Evolutionary conservation across 2,329 filamentous ascomycete species (phyloP).

Genomic region (Epicoccum nigrum): DNA sequence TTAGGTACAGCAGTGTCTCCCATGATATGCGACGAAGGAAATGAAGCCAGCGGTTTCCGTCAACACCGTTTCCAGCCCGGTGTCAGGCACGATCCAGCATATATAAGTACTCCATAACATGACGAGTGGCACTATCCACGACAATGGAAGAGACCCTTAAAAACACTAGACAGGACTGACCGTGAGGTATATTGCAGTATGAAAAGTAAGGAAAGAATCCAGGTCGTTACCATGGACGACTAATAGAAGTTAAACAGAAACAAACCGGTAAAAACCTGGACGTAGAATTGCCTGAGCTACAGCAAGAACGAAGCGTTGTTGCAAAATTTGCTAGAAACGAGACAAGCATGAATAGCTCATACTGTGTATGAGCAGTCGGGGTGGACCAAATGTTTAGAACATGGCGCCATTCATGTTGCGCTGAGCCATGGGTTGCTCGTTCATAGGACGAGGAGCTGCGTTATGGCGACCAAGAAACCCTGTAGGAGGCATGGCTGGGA

Average conservation of each 20-base stretch:
- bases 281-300: too few relatives aligned
- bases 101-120: conserved; percentile 8
- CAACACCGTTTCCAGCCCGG: conserved; percentile 40
- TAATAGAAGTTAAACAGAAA: conserved; percentile 22
- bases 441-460: conserved; percentile 39
- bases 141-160: conserved; percentile 4
- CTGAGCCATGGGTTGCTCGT: conserved; percentile 28
- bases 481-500: conserved; percentile 37
- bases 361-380: neutral
- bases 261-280: conserved; percentile 1
- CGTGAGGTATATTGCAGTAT: conserved; percentile 44
- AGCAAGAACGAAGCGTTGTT: neutral
- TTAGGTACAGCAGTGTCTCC: conserved; percentile 3
- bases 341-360: neutral
- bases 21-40: conserved; percentile 1
- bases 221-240: conserved; percentile 25
- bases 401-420: conserved; percentile 44
- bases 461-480: conserved; percentile 35
- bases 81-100: conserved; percentile 34
- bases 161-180: conserved; percentile 9
- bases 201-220: conserved; percentile 19
- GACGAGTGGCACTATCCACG: conserved; percentile 6
- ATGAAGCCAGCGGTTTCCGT: conserved; percentile 13
- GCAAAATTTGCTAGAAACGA: neutral
- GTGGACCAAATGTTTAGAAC: conserved; percentile 31